phyloP scores from a whole-genome alignment of 2,329 filamentous ascomycete species.

The Xylariaceae sp. region DNA sequence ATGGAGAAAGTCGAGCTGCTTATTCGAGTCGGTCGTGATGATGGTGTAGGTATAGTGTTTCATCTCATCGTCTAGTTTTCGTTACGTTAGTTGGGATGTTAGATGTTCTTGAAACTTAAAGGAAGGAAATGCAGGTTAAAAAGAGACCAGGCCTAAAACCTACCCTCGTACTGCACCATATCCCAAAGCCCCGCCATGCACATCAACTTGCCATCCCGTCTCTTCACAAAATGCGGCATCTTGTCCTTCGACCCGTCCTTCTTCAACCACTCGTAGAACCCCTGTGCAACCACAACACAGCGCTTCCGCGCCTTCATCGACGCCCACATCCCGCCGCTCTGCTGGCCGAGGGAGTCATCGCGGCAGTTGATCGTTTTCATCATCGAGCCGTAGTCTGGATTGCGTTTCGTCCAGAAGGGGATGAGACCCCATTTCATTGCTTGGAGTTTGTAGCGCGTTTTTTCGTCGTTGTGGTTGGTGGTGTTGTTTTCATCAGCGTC shows the following conservation, averaged over 20 bases:
- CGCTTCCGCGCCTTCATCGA: constrained; percentile 86
- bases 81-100: constrained; percentile 8
- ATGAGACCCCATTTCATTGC: constrained; percentile 95
- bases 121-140: neutral
- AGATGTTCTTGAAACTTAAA: neutral
- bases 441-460: constrained; percentile 72
- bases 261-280: constrained; percentile 96
- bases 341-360: constrained; percentile 74
- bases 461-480: neutral
- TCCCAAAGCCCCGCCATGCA: constrained; percentile 93
- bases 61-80: constrained; percentile 46
- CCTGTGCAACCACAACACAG: constrained; percentile 82
- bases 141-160: constrained; percentile 7
- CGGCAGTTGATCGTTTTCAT: constrained; percentile 94
- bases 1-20: constrained; percentile 80
- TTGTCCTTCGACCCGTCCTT: constrained; percentile 68
- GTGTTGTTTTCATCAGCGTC: constrained; percentile 10
- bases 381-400: constrained; percentile 70
- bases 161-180: constrained; percentile 74
- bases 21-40: constrained; percentile 84
- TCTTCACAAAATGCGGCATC: constrained; percentile 77
- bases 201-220: constrained; percentile 79
- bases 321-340: constrained; percentile 81
- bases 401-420: constrained; percentile 87
- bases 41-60: constrained; percentile 87